A percentile compares a stretch with the other conserved stretches of the same genome.
These are phyloP conservation scores for Golovinomyces cichoracearum DNA, from an alignment of 2,329 filamentous ascomycete genomes.

Conservation along the genomic window DNA sequence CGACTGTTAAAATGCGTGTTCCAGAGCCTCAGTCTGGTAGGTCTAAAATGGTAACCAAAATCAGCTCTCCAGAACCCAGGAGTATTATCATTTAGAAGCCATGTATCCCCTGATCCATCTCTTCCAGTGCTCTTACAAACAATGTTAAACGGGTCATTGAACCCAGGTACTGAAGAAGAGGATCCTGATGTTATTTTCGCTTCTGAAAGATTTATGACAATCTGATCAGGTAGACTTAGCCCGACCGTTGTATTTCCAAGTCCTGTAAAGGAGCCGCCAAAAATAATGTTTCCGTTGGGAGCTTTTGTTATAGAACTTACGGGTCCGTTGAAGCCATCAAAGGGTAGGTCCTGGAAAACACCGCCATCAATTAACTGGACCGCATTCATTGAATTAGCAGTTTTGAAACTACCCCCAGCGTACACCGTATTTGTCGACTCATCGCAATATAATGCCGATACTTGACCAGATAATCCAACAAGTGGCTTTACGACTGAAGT, in stretches of 20 bases:
- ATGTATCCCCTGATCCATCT: slow-evolving; percentile 52
- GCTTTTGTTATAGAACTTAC: slow-evolving; percentile 65
- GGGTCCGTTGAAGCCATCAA: slow-evolving; percentile 82
- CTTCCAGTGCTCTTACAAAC: slow-evolving; percentile 47
- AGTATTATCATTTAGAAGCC: slow-evolving; percentile 51
- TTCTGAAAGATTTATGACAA: slow-evolving; percentile 62
- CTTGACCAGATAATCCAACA: slow-evolving; percentile 55
- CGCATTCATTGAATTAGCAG: slow-evolving; percentile 64
- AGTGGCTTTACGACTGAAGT: slow-evolving; percentile 46
- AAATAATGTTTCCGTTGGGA: slow-evolving; percentile 62
- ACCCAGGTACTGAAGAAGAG: slow-evolving; percentile 34
- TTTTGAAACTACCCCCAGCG: slow-evolving; percentile 65
- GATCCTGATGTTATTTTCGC: slow-evolving; percentile 45
- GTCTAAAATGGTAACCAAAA: slow-evolving; percentile 63
- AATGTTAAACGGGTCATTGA: slow-evolving; percentile 53
- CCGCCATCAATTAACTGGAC: slow-evolving; percentile 47
- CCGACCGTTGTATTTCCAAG: slow-evolving; percentile 58
- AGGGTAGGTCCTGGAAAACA: slow-evolving; percentile 59
- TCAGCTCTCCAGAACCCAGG: slow-evolving; percentile 61
- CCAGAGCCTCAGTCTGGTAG: slow-evolving; percentile 64
- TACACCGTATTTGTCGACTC: slow-evolving; percentile 53
- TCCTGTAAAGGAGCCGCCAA: slow-evolving; percentile 72
- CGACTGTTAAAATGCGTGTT: slow-evolving; percentile 67
- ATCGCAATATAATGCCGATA: slow-evolving; percentile 66
- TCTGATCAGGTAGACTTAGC: slow-evolving; percentile 39